Conservation (phyloP, 352 stramenopile genomes). For the Phytophthora vignae region DNA sequence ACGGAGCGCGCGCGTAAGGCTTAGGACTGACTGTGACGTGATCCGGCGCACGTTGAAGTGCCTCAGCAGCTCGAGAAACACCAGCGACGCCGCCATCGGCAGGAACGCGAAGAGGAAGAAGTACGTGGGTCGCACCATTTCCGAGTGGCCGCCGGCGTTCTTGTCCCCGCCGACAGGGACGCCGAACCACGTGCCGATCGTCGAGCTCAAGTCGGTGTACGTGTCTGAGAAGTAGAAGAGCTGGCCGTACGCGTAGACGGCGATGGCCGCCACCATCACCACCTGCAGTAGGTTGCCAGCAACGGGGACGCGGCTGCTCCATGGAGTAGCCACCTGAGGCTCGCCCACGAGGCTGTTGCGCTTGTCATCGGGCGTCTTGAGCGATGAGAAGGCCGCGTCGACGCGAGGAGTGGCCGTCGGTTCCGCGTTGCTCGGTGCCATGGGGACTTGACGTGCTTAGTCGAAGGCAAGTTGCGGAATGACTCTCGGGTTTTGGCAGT, state of each 20-base stretch:
- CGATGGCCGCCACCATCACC: constrained; percentile 37
- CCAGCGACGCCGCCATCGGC: constrained; percentile 42
- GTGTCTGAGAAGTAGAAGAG: constrained; percentile 34
- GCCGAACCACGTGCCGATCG: constrained; percentile 43
- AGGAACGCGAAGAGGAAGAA: constrained; percentile 55
- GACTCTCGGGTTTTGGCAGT: not conserved
- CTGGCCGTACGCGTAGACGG: constrained; percentile 43
- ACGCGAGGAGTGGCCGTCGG: constrained; percentile 17
- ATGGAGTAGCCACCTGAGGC: not conserved
- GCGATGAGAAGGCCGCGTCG: constrained; percentile 26
- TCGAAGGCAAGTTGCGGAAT: not conserved
- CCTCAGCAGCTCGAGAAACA: constrained; percentile 52
- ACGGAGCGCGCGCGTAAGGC: constrained; percentile 44
- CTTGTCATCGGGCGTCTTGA: constrained; percentile 40
- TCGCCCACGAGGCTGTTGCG: constrained; percentile 21
- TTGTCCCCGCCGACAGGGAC: constrained; percentile 25
- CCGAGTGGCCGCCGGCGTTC: constrained; percentile 31
- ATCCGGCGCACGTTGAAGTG: constrained; percentile 50
- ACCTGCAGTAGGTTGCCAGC: constrained; percentile 39
- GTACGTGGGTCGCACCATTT: constrained; percentile 68
- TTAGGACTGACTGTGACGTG: constrained; percentile 39
- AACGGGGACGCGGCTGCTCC: constrained; percentile 2
- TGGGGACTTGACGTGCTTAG: not conserved
- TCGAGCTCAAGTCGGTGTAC: constrained; percentile 28
- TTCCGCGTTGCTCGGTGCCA: constrained; percentile 17